Evolutionary conservation across 2,329 filamentous ascomycete species (phyloP).

Genomic region (Ophiostoma piceae): DNA sequence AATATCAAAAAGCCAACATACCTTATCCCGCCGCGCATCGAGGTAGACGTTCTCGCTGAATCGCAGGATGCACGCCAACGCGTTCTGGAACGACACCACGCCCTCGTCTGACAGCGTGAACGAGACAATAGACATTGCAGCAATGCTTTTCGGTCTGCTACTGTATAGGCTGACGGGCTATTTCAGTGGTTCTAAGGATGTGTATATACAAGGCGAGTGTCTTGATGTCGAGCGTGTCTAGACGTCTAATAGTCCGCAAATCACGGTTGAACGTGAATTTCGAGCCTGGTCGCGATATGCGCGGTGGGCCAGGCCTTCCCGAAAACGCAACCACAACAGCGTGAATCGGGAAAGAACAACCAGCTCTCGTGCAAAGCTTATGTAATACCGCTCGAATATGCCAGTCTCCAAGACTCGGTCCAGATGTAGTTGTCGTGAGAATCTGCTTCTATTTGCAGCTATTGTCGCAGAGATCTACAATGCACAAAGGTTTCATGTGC

Average conservation of each 20-base stretch:
- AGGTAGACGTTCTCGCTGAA: constrained; percentile 75
- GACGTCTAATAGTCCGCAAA: background rate
- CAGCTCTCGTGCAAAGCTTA: background rate
- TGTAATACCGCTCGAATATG: background rate
- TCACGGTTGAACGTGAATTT: background rate
- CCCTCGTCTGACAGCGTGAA: constrained; percentile 72
- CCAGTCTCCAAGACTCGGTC: too few relatives aligned
- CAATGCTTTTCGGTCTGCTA: background rate
- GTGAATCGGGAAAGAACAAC: background rate
- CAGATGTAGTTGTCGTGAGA: background rate
- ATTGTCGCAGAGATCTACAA: background rate
- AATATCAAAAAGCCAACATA: constrained; percentile 34
- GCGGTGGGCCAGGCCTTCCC: constrained; percentile 11
- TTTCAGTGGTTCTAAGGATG: background rate
- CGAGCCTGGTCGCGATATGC: background rate
- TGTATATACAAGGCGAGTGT: background rate
- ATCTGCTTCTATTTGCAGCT: background rate
- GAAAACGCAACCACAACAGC: background rate
- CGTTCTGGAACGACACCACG: constrained; percentile 64
- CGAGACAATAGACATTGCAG: constrained; percentile 56
- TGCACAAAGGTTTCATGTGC: background rate
- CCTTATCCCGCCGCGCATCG: constrained; percentile 64
- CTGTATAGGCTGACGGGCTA: background rate
- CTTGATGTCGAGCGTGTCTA: background rate
- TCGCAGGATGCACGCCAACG: constrained; percentile 67